Evolutionary conservation across 2,329 filamentous ascomycete species (phyloP), one percentile per base, ranked within the genome.

Genomic region (Alternaria metachromatica): DNA sequence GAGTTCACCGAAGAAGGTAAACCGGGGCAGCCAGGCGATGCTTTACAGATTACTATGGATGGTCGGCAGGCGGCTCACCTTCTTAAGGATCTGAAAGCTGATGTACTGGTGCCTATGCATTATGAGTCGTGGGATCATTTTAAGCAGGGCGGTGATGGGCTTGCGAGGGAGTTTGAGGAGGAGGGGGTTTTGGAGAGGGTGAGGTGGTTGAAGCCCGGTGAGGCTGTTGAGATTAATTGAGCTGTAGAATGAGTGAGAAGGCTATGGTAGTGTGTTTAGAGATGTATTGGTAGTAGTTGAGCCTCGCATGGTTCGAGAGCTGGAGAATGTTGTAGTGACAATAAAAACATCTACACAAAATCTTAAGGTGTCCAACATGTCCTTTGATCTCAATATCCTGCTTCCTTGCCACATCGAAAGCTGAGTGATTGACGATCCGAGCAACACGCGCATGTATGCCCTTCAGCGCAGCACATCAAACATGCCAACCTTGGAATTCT

Each of bases 401-500:
- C 13, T 8, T 33, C 6, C 3, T 15, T 7, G 6, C 12, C 30
- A 15, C 7, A 7, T 33, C 13, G 30, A 33, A 15, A 15, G 30
- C 6, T 0, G 6, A 15, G 2, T 10, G 8, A n/a, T n/a, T 0
- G 8, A n/a, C 0, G 15, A 5, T 37, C 0, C 15, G 10, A 37
- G 2, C 15, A 41, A 18, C 37, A 6, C 2, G 37, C 37, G n/a
- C 37, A 41, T 11, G 8, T 41, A 2, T 41, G 4, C 8, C 4
- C 1, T 10, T 10, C n/a, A n/a, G n/a, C n/a, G n/a, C n/a, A n/a
- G n/a, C n/a, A n/a, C n/a, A n/a, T n/a, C n/a, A n/a, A n/a, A n/a
- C n/a, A n/a, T n/a, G n/a, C n/a, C n/a, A n/a, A n/a, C n/a, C n/a
- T n/a, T n/a, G n/a, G n/a, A n/a, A n/a, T n/a, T n/a, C n/a, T n/a